phyloP scores from a whole-genome alignment of 2,329 filamentous ascomycete species.

The Epichloe aotearoae region DNA sequence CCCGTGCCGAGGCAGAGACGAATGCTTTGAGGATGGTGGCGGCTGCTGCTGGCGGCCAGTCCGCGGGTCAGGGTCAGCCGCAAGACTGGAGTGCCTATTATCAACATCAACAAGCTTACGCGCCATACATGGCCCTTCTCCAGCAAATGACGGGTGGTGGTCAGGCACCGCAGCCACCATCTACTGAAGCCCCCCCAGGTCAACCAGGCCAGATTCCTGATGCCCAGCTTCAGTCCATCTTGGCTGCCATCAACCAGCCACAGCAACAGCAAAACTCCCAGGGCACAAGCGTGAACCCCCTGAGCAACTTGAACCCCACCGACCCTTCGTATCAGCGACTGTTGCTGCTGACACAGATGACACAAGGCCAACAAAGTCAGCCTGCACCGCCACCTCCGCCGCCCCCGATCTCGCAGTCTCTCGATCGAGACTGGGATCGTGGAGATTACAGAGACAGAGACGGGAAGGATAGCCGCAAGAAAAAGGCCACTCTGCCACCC shows the following conservation, averaged over 20 bases:
- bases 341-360: constrained; percentile 25
- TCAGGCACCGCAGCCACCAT: constrained; percentile 14
- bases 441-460: constrained; percentile 19
- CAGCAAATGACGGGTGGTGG: constrained; percentile 26
- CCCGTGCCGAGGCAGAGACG: constrained; percentile 21
- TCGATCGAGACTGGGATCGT: constrained; percentile 15
- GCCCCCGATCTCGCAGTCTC: background rate
- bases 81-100: constrained; percentile 18
- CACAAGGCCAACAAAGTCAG: constrained; percentile 19
- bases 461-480: constrained; percentile 27
- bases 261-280: constrained; percentile 6
- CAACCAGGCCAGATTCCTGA: constrained; percentile 21
- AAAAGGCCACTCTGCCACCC: constrained; percentile 25
- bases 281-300: constrained; percentile 9
- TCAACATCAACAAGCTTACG: constrained; percentile 19
- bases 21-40: constrained; percentile 15
- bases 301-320: constrained; percentile 21
- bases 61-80: constrained; percentile 7
- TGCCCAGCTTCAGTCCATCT: constrained; percentile 29
- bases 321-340: constrained; percentile 28
- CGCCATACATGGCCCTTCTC: constrained; percentile 28
- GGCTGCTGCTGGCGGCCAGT: constrained; percentile 5
- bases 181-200: constrained; percentile 5
- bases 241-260: constrained; percentile 28
- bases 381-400: constrained; percentile 12